These are phyloP conservation scores for Pisolithus orientalis DNA, from an alignment of 768 basidiomycete species.

Conservation along the genomic window DNA sequence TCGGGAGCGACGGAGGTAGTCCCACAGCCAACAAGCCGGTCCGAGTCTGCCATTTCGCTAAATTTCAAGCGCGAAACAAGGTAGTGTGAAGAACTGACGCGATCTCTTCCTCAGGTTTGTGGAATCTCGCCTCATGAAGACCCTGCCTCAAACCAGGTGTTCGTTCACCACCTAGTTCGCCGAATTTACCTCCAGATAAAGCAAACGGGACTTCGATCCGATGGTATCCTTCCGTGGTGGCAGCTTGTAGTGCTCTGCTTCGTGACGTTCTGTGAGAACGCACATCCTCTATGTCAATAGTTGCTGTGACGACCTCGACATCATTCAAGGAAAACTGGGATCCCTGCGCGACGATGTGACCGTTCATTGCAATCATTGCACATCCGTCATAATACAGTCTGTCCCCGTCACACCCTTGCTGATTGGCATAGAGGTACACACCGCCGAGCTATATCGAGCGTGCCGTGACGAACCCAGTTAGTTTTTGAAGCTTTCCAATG, in stretches of 20 bases:
- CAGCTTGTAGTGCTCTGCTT: conserved; percentile 88
- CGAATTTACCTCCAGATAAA: conserved; percentile 69
- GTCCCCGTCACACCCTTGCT: conserved; percentile 98
- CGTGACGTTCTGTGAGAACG: conserved; percentile 81
- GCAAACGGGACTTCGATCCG: conserved; percentile 80
- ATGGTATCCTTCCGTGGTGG: conserved; percentile 64
- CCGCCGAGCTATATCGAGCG: conserved; percentile 69
- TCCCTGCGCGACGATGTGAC: conserved; percentile 87
- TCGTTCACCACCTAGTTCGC: conserved; percentile 51
- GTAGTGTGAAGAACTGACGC: conserved; percentile 55
- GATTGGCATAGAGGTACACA: conserved; percentile 96
- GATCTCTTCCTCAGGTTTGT: conserved; percentile 92
- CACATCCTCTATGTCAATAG: conserved; percentile 95
- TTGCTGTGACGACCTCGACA: conserved; percentile 94
- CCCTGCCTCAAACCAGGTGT: conserved; percentile 45
- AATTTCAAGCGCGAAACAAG: not conserved
- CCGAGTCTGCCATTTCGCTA: conserved; percentile 57
- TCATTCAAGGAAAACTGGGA: conserved; percentile 94
- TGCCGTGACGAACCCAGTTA: not conserved
- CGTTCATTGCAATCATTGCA: conserved; percentile 93
- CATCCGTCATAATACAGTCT: conserved; percentile 97
- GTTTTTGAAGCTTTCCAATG: not conserved
- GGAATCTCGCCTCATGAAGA: conserved; percentile 41
- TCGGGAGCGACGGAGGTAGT: conserved; percentile 89
- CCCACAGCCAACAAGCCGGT: conserved; percentile 99